Evolutionary conservation across 2,329 filamentous ascomycete species (phyloP), one percentile per base, ranked within the genome.

Genomic region (Alternaria gaisen): DNA sequence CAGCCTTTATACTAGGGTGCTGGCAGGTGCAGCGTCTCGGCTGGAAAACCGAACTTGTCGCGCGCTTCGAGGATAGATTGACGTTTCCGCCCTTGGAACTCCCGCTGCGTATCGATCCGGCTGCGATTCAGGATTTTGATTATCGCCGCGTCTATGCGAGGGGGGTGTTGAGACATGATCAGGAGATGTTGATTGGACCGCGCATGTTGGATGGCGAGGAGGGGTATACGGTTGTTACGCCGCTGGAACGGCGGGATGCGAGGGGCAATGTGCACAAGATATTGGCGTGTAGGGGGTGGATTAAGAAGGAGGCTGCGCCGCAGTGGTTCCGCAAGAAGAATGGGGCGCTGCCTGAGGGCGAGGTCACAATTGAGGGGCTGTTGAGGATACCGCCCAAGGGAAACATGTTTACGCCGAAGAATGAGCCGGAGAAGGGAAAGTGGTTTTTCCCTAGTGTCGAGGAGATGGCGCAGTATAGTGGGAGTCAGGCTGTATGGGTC

Each of bases 321-420:
- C 90, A 94, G 80, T 82, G 82, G 67, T 82, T 84, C 57, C 82
- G 92, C 38, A 75, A 68, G 61, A 62, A 69, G 61, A 77, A 85
- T 0, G 86, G 88, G 24, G 88, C 88, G 1, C 69, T 98, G 67
- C 90, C 91, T 0, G 77, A 74, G 50, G 92, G 88, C 0, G 87
- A 91, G 72, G 89, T 98, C 10, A 86, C 85, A 0, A 88, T 99
- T 3, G 89, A 97, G 80, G 95, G 95, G 0, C 73, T 99, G 77
- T 77, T 99, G 76, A 82, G 95, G 61, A 88, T 95, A 81, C 94
- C 94, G 9, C 97, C 92, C 87, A 95, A 97, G 86, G 97, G 94
- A 85, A 99, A 99, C 78, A 91, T 94, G 86, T 99, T 99, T 78
- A 99, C 95, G 57, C 95, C 95, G 0, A 89, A 91, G 0, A 99